Percentiles rank a stretch among this genome's conserved stretches.
Conservation (phyloP, 441 rosid genomes). For the Manihot esculenta region DNA sequence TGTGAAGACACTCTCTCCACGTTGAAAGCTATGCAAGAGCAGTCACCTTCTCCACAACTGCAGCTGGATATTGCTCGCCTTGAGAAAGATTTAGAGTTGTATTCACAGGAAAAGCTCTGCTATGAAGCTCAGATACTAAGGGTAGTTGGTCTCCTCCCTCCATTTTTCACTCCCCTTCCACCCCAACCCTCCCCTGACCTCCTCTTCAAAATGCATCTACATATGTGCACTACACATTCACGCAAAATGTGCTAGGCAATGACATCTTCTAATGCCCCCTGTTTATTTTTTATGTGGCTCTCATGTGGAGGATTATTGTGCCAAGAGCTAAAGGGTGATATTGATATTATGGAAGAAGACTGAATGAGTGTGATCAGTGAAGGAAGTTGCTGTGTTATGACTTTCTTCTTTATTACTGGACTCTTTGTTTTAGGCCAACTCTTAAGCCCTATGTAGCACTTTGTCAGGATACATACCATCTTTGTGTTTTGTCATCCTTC, state of each 20-base stretch:
- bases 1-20: slow-evolving; percentile 72
- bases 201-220: too few relatives aligned
- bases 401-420: background rate
- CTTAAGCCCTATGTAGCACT: background rate
- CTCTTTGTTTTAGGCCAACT: background rate
- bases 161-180: background rate
- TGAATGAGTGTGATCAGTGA: background rate
- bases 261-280: background rate
- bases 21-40: slow-evolving; percentile 68
- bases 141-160: slow-evolving; percentile 42
- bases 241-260: slow-evolving; percentile 6
- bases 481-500: background rate
- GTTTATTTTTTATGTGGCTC: background rate
- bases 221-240: background rate
- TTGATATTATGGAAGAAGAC: slow-evolving; percentile 5
- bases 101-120: slow-evolving; percentile 89
- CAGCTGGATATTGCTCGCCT: slow-evolving; percentile 29
- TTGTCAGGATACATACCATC: background rate
- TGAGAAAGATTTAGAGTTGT: slow-evolving; percentile 79
- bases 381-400: background rate
- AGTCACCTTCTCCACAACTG: slow-evolving; percentile 58
- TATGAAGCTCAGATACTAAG: slow-evolving; percentile 93
- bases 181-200: background rate
- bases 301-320: background rate
- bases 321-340: background rate